Evolutionary conservation across 192 early-diverging fungal genomes (phyloP).

Genomic region (Backusella circina): DNA sequence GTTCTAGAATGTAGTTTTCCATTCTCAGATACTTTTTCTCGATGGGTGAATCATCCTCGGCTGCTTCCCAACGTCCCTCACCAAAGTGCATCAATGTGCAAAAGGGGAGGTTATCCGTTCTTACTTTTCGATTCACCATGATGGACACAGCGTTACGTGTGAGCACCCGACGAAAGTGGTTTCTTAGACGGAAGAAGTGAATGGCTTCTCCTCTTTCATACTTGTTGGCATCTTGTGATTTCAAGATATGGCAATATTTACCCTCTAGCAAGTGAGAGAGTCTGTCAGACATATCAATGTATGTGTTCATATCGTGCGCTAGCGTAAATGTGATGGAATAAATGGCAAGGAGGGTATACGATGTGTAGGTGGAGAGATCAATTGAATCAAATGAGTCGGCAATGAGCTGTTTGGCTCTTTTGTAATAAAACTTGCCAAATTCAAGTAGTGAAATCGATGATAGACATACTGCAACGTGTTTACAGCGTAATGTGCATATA

Average conservation of each 20-base stretch:
- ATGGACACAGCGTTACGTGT: neutral
- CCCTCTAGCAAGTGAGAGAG: neutral
- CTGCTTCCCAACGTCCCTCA: neutral
- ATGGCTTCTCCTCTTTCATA: neutral
- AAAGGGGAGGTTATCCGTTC: neutral
- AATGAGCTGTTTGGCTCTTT: slow-evolving; percentile 2
- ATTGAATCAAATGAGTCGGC: neutral
- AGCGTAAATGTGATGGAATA: neutral
- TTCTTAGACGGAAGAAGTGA: neutral
- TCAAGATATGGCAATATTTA: neutral
- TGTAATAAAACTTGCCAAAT: slow-evolving; percentile 10
- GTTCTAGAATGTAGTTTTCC: slow-evolving; percentile 1
- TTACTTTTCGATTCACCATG: neutral
- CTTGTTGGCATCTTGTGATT: neutral
- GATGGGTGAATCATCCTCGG: neutral
- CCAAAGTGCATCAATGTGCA: neutral
- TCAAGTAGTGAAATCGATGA: neutral
- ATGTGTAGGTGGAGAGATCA: neutral
- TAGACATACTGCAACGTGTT: neutral
- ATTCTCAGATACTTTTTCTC: neutral
- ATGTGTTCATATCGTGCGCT: neutral
- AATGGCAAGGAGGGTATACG: neutral
- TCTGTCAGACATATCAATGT: neutral
- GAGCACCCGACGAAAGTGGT: neutral
- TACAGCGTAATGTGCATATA: slow-evolving; percentile 10